Percentiles rank a stretch among this genome's conserved stretches.
Conservation (phyloP, 2,329 filamentous ascomycete genomes). For the Ambrosiella xylebori region DNA sequence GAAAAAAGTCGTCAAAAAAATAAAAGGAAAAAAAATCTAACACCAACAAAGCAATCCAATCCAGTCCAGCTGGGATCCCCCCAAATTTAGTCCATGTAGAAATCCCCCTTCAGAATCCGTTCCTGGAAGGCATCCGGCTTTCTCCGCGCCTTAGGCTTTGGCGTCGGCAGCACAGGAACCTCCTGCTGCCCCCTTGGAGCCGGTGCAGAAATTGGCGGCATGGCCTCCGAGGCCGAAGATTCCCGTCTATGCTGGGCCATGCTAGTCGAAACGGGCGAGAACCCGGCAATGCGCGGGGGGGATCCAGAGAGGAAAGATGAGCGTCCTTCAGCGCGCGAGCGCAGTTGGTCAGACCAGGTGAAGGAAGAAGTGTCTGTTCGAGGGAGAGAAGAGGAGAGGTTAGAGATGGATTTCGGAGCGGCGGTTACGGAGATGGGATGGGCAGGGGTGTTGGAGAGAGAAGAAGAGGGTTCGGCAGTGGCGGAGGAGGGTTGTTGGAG, state of each 20-base stretch:
- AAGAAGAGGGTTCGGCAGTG: not conserved
- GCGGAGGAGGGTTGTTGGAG: slow-evolving; percentile 2
- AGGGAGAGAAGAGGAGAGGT: slow-evolving; percentile 7
- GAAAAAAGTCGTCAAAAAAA: slow-evolving; percentile 4
- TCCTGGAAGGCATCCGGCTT: slow-evolving; percentile 94
- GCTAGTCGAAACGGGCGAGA: slow-evolving; percentile 3
- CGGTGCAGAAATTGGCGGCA: slow-evolving; percentile 19
- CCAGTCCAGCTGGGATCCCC: not conserved
- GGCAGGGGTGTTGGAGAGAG: not conserved
- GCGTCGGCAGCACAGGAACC: slow-evolving; percentile 15
- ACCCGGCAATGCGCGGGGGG: slow-evolving; percentile 3
- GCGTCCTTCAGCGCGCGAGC: slow-evolving; percentile 52
- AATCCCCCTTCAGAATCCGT: slow-evolving; percentile 91
- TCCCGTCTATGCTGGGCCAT: not conserved
- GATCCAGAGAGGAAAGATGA: slow-evolving; percentile 9
- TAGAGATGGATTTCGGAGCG: slow-evolving; percentile 1
- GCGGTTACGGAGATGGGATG: not conserved
- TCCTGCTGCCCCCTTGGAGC: not conserved
- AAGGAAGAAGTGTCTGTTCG: slow-evolving; percentile 54
- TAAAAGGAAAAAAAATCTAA: not conserved
- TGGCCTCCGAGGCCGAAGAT: not conserved
- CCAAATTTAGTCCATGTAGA: slow-evolving; percentile 71
- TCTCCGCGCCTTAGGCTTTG: slow-evolving; percentile 38
- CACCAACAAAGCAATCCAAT: not conserved
- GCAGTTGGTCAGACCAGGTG: slow-evolving; percentile 94